Evolutionary conservation across 2,329 filamentous ascomycete genomes (phyloP).

Genomic region (Phaeoacremonium minimum): DNA sequence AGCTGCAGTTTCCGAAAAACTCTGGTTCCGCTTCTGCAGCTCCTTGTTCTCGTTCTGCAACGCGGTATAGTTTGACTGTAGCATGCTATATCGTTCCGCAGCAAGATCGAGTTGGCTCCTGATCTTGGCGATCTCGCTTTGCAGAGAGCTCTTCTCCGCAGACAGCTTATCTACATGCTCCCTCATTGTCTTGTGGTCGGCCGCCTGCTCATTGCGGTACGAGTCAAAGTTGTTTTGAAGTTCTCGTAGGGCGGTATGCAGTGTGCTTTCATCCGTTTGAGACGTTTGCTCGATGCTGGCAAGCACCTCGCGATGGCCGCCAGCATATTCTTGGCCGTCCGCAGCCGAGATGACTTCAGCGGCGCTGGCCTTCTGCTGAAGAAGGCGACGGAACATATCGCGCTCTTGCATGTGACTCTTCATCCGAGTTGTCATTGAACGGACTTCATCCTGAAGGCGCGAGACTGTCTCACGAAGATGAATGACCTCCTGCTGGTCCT

Average conservation of each 20-base stretch:
- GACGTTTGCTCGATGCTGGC: conserved; percentile 54
- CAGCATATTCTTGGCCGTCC: conserved; percentile 61
- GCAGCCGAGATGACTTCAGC: conserved; percentile 65
- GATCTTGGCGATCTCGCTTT: conserved; percentile 75
- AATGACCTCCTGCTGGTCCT: conserved; percentile 67
- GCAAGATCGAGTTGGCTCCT: conserved; percentile 79
- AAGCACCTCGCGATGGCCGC: conserved; percentile 47
- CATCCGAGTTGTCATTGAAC: conserved; percentile 74
- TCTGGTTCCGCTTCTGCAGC: conserved; percentile 76
- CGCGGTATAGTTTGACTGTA: conserved; percentile 82
- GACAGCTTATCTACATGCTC: conserved; percentile 80
- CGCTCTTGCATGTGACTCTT: conserved; percentile 94
- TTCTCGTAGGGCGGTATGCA: conserved; percentile 77
- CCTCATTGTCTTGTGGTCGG: conserved; percentile 77
- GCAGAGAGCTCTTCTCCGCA: conserved; percentile 74
- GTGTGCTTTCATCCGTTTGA: conserved; percentile 59
- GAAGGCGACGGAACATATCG: conserved; percentile 94
- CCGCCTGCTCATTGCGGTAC: conserved; percentile 79
- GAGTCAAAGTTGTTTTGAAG: conserved; percentile 86
- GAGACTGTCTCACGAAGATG: conserved; percentile 35
- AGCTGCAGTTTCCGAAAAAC: conserved; percentile 75
- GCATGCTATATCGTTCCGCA: conserved; percentile 80
- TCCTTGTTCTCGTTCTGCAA: conserved; percentile 82
- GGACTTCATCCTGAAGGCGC: conserved; percentile 72
- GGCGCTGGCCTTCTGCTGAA: conserved; percentile 65